Conservation (phyloP, 371 early-diverging fungal species). For the Mortierella sp. region DNA sequence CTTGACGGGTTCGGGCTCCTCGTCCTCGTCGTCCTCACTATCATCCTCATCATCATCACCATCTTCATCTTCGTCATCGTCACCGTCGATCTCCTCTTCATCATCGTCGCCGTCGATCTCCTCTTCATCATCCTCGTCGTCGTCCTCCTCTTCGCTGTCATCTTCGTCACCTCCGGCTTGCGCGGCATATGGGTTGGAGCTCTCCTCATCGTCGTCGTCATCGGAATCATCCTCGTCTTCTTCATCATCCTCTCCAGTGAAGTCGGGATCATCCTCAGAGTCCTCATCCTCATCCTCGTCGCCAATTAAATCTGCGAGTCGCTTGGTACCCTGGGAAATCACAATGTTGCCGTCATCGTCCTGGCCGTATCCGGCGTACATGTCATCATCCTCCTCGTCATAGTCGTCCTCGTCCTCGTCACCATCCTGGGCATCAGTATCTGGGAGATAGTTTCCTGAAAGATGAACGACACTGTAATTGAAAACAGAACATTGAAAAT, state of each 20-base stretch:
- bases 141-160: slow-evolving; percentile 18
- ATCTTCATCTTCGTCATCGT: slow-evolving; percentile 48
- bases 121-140: slow-evolving; percentile 17
- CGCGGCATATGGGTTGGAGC: neutral
- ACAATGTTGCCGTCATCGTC: slow-evolving; percentile 55
- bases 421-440: slow-evolving; percentile 23
- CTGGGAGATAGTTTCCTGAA: slow-evolving; percentile 80
- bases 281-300: slow-evolving; percentile 63
- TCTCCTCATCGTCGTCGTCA: slow-evolving; percentile 13
- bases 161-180: slow-evolving; percentile 24
- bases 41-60: slow-evolving; percentile 15
- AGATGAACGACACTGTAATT: slow-evolving; percentile 69
- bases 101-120: slow-evolving; percentile 44
- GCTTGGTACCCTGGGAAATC: slow-evolving; percentile 27
- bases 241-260: slow-evolving; percentile 62
- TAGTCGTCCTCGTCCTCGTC: slow-evolving; percentile 20
- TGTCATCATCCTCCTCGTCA: slow-evolving; percentile 31
- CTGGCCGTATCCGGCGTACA: slow-evolving; percentile 36
- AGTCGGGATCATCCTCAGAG: slow-evolving; percentile 62
- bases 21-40: slow-evolving; percentile 43
- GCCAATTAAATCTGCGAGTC: slow-evolving; percentile 41
- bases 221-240: slow-evolving; percentile 36
- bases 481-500: neutral
- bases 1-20: slow-evolving; percentile 60
- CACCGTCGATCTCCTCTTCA: slow-evolving; percentile 35